Evolutionary conservation across 345 rosid species (phyloP).

Genomic region (Ceriops zippeliana): DNA sequence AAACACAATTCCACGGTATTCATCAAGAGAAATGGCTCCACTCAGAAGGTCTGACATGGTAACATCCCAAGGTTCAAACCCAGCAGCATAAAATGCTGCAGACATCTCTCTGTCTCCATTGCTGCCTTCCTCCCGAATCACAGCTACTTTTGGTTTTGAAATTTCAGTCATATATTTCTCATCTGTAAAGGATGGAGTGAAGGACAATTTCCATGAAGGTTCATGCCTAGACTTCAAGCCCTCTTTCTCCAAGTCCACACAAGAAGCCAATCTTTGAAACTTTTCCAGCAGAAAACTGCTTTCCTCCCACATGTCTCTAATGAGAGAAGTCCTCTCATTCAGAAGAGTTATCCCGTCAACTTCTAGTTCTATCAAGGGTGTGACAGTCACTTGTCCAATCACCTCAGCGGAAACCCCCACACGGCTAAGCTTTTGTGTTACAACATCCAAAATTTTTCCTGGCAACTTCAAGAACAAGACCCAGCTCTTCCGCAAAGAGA

Average conservation of each 20-base stretch:
- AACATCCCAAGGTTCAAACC: conserved; percentile 96
- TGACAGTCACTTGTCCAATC: conserved; percentile 66
- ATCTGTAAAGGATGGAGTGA: conserved; percentile 67
- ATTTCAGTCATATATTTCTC: conserved; percentile 47
- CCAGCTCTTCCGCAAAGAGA: conserved; percentile 84
- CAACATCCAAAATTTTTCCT: conserved; percentile 47
- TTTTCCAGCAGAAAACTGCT: conserved; percentile 83
- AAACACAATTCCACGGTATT: conserved; percentile 78
- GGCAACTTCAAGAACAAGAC: conserved; percentile 77
- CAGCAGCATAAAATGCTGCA: conserved; percentile 79
- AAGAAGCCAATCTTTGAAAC: conserved; percentile 71
- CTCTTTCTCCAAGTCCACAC: conserved; percentile 83
- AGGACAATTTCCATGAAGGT: conserved; percentile 73
- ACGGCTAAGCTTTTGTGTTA: conserved; percentile 46
- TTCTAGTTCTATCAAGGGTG: conserved; percentile 49
- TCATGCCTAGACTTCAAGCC: conserved; percentile 68
- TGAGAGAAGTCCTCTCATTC: conserved; percentile 55
- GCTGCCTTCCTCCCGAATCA: conserved; percentile 96
- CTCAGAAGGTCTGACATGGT: conserved; percentile 84
- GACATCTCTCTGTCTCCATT: conserved; percentile 98
- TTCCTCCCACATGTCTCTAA: conserved; percentile 92
- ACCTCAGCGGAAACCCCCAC: conserved; percentile 51
- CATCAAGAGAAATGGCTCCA: conserved; percentile 52
- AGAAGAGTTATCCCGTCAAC: conserved; percentile 56
- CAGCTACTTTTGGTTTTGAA: conserved; percentile 81